A percentile compares a stretch with the other conserved stretches of the same genome.
phyloP scores from a whole-genome alignment of 768 basidiomycete species.

The Boletus rex-veris region DNA sequence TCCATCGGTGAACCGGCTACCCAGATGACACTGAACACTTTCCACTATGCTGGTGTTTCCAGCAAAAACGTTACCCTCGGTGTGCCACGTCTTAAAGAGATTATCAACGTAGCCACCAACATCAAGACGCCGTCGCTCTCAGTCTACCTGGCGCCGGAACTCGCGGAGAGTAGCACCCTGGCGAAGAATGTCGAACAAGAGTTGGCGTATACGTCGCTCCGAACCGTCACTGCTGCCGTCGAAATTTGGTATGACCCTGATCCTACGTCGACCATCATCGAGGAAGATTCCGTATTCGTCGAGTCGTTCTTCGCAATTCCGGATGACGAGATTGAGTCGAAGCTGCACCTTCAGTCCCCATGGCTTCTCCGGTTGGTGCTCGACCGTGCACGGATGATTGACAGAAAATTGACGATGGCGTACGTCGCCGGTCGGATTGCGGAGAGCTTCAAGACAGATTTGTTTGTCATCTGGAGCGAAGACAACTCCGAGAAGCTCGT shows the following conservation, averaged over 20 bases:
- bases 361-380: slow-evolving; percentile 97
- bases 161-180: slow-evolving; percentile 53
- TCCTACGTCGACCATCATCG: slow-evolving; percentile 87
- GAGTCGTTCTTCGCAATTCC: slow-evolving; percentile 99
- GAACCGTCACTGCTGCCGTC: slow-evolving; percentile 90
- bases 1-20: slow-evolving; percentile 99
- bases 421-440: slow-evolving; percentile 92
- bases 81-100: slow-evolving; percentile 98
- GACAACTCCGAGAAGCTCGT: slow-evolving; percentile 97
- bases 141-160: slow-evolving; percentile 78
- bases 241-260: slow-evolving; percentile 99
- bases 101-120: slow-evolving; percentile 97
- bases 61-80: slow-evolving; percentile 99
- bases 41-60: slow-evolving; percentile 99
- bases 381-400: slow-evolving; percentile 96
- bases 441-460: slow-evolving; percentile 90
- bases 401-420: slow-evolving; percentile 92
- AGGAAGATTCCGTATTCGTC: slow-evolving; percentile 93
- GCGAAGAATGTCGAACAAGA: slow-evolving; percentile 93
- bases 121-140: slow-evolving; percentile 98
- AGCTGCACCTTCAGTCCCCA: slow-evolving; percentile 88
- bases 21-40: slow-evolving; percentile 99
- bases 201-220: slow-evolving; percentile 88
- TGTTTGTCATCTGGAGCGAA: slow-evolving; percentile 98
- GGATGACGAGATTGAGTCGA: slow-evolving; percentile 91